phyloP scores from a whole-genome alignment of 352 stramenopile genomes.

The Thraustotheca clavata region DNA sequence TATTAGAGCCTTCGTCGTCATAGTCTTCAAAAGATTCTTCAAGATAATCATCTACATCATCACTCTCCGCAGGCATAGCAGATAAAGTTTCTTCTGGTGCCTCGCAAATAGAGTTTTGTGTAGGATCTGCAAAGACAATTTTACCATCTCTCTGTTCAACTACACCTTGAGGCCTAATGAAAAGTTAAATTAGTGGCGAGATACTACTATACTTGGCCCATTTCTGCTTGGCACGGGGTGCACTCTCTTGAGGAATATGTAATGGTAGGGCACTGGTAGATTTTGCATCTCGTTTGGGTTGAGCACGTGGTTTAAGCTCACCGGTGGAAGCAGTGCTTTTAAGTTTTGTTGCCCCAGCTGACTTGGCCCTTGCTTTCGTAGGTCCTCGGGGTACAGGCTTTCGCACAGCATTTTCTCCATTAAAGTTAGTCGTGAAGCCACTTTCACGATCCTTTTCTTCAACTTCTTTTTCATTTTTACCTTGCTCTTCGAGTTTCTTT shows the following conservation, averaged over 20 bases:
- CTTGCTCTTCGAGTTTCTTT: constrained; percentile 57
- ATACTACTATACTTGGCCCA: constrained; percentile 15
- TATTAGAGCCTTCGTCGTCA: constrained; percentile 33
- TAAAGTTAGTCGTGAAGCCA: constrained; percentile 73
- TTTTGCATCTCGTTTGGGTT: not conserved
- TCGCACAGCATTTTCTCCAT: constrained; percentile 31
- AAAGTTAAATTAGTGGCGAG: not conserved
- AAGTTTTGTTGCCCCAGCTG: constrained; percentile 13
- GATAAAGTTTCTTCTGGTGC: not conserved
- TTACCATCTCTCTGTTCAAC: constrained; percentile 7
- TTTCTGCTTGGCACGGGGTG: not conserved
- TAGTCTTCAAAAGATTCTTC: constrained; percentile 82
- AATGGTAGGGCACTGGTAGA: constrained; percentile 8
- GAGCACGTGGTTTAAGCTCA: not conserved
- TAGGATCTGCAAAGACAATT: constrained; percentile 9
- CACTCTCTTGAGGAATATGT: not conserved
- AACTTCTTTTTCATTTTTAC: constrained; percentile 46
- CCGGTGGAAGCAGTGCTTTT: not conserved
- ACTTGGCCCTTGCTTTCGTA: constrained; percentile 11
- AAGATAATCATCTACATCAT: constrained; percentile 50
- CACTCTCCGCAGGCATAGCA: constrained; percentile 3
- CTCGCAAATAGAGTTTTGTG: not conserved
- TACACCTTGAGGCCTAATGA: constrained; percentile 12
- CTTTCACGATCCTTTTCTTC: constrained; percentile 59
- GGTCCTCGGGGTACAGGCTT: not conserved